phyloP scores from a whole-genome alignment of 192 early-diverging fungal genomes.

The Rhizophagus clarus region DNA sequence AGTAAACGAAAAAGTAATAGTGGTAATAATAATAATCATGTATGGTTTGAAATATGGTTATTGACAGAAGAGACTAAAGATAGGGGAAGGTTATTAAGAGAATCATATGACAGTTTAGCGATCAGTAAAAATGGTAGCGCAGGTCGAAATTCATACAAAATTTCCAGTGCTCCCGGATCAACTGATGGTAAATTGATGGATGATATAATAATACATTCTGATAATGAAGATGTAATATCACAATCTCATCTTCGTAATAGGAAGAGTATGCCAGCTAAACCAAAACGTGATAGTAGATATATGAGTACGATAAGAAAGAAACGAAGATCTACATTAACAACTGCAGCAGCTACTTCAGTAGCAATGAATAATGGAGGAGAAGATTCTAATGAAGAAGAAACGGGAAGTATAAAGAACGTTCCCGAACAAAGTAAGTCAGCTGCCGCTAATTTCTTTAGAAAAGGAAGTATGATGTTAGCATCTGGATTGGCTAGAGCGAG shows the following conservation, averaged over 20 bases:
- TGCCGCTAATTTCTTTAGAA: background rate
- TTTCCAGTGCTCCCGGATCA: background rate
- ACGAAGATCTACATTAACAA: background rate
- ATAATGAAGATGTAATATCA: background rate
- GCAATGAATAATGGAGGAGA: background rate
- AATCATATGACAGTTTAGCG: background rate
- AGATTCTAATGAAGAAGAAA: background rate
- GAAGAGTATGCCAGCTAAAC: background rate
- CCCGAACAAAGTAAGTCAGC: background rate
- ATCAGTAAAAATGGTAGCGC: background rate
- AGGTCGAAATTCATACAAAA: background rate
- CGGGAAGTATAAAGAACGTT: background rate
- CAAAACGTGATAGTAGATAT: background rate
- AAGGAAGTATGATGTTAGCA: background rate
- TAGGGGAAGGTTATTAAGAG: background rate
- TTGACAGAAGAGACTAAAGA: background rate
- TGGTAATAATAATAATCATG: background rate
- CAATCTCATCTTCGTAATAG: background rate
- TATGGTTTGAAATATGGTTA: constrained; percentile 25
- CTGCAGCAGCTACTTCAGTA: background rate
- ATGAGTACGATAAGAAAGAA: background rate
- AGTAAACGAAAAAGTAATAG: background rate
- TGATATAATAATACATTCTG: background rate
- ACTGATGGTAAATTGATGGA: background rate
- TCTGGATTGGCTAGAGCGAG: background rate